phyloP scores from a whole-genome alignment of 345 rosid genomes.

The Gossypium anomalum region DNA sequence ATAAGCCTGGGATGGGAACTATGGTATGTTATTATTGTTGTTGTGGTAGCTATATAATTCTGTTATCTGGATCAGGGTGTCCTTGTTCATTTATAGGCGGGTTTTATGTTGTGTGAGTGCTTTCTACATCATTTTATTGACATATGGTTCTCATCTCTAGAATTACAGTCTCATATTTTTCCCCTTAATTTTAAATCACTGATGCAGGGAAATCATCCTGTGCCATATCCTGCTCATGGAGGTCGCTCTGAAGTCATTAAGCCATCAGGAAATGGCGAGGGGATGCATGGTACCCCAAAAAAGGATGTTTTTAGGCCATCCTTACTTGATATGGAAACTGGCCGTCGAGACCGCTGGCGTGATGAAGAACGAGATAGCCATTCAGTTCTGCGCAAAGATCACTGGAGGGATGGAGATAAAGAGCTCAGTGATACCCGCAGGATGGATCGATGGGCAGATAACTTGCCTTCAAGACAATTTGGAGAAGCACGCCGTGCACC shows the following conservation, averaged over 20 bases:
- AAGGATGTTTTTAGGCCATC: conserved; percentile 86
- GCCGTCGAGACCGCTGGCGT: conserved; percentile 85
- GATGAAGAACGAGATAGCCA: conserved; percentile 94
- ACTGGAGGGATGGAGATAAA: conserved; percentile 80
- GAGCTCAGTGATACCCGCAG: conserved; percentile 64
- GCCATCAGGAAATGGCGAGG: conserved; percentile 55
- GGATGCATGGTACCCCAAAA: conserved; percentile 52
- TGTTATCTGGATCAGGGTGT: background rate
- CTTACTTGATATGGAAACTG: conserved; percentile 66
- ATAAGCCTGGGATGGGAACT: conserved; percentile 64
- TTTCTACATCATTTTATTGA: background rate
- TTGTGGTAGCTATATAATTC: background rate
- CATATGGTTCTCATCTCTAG: background rate
- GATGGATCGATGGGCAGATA: conserved; percentile 74
- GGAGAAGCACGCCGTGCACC: background rate
- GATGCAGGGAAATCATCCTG: conserved; percentile 42
- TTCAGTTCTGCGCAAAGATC: conserved; percentile 58
- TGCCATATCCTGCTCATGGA: conserved; percentile 34
- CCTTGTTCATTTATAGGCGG: background rate
- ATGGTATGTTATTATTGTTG: conserved; percentile 51
- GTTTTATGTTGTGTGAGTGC: background rate
- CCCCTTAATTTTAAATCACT: background rate
- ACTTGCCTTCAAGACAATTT: conserved; percentile 37
- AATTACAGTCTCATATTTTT: conserved; percentile 2
- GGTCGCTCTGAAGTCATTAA: conserved; percentile 40